These are phyloP conservation scores for Tubosaeta sp. DNA, from an alignment of 768 basidiomycete species.

Conservation along the genomic window DNA sequence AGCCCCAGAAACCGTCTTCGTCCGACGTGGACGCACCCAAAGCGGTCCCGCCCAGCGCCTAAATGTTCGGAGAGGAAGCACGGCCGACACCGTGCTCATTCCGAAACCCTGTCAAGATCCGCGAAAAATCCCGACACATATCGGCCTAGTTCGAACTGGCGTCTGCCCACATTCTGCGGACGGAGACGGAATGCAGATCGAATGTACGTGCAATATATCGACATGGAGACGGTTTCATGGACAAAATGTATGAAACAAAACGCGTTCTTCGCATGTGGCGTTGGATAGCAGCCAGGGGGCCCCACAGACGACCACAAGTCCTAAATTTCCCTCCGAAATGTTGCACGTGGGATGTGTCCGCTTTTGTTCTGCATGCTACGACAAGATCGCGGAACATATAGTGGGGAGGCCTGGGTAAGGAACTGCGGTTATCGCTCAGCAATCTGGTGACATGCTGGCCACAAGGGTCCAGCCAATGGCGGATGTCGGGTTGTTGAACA, in stretches of 20 bases:
- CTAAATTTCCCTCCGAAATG: not conserved
- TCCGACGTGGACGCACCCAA: slow-evolving; percentile 1
- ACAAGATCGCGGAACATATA: slow-evolving; percentile 3
- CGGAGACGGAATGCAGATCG: slow-evolving; percentile 12
- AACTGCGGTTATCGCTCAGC: slow-evolving; percentile 6
- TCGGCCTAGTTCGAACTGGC: not conserved
- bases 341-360: not conserved
- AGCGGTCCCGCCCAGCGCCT: slow-evolving; percentile 5
- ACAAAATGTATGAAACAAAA: slow-evolving; percentile 4
- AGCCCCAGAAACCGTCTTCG: slow-evolving; percentile 12
- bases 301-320: slow-evolving; percentile 1
- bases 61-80: slow-evolving; percentile 22
- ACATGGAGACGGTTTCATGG: slow-evolving; percentile 17
- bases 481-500: not conserved
- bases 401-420: slow-evolving; percentile 2
- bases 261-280: not conserved
- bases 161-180: slow-evolving; percentile 5
- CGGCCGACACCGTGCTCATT: not conserved
- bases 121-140: not conserved
- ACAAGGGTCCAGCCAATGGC: slow-evolving; percentile 9
- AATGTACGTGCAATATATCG: not conserved
- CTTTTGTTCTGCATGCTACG: slow-evolving; percentile 8
- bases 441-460: slow-evolving; percentile 1
- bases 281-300: not conserved
- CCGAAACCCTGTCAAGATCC: slow-evolving; percentile 12